Conservation (phyloP, 1,284 basidiomycete genomes). For the Papiliotrema nemorosa region DNA sequence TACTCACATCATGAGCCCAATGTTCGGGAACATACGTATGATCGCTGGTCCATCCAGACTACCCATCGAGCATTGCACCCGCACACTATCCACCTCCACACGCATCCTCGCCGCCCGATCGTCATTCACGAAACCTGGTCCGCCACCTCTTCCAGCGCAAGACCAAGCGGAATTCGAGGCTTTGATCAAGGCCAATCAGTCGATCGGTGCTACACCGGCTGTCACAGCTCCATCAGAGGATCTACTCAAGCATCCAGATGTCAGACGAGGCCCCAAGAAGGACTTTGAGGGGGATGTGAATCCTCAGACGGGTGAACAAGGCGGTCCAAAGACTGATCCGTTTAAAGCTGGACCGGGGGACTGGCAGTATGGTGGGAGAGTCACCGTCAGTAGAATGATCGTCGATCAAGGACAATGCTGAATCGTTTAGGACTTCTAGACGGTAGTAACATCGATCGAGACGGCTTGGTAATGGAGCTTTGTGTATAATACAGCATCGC, state of each 20-base stretch:
- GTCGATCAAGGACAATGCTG: no score
- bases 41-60: background rate
- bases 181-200: slow-evolving; percentile 39
- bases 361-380: slow-evolving; percentile 49
- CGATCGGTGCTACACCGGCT: slow-evolving; percentile 28
- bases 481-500: no score
- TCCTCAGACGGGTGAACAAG: slow-evolving; percentile 56
- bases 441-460: no score
- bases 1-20: background rate
- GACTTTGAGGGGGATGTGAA: slow-evolving; percentile 57
- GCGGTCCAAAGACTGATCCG: slow-evolving; percentile 58
- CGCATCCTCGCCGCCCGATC: background rate
- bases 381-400: slow-evolving; percentile 41
- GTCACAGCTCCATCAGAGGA: slow-evolving; percentile 15
- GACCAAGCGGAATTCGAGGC: slow-evolving; percentile 51
- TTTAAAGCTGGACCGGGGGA: slow-evolving; percentile 47
- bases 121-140: slow-evolving; percentile 39
- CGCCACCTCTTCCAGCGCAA: slow-evolving; percentile 42
- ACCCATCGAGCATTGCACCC: background rate
- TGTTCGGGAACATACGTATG: background rate
- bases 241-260: slow-evolving; percentile 26
- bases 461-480: no score
- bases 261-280: slow-evolving; percentile 49
- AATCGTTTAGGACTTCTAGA: slow-evolving; percentile 5
- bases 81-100: background rate